phyloP scores from a whole-genome alignment of 2,329 filamentous ascomycete genomes.

The Aspergillus candidus region DNA sequence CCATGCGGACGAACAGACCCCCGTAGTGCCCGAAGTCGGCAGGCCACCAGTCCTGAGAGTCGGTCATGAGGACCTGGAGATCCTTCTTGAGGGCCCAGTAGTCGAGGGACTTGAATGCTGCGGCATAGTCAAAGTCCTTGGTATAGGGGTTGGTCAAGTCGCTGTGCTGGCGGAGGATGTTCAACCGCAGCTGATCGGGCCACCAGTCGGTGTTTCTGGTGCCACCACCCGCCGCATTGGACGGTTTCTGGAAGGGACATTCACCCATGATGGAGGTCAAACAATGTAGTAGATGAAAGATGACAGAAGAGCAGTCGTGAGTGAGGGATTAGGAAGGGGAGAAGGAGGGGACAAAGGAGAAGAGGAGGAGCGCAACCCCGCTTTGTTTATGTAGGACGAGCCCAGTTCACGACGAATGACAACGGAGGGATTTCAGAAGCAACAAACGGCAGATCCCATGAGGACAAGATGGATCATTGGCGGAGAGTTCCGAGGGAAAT shows the following conservation, averaged over 20 bases:
- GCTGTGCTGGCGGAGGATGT: slow-evolving; percentile 68
- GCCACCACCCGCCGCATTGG: slow-evolving; percentile 52
- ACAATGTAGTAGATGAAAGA: too few relatives aligned
- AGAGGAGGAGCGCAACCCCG: too few relatives aligned
- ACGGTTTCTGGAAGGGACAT: slow-evolving; percentile 23
- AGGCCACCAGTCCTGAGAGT: slow-evolving; percentile 76
- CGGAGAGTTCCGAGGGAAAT: too few relatives aligned
- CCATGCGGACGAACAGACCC: slow-evolving; percentile 72
- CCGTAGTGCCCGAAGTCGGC: slow-evolving; percentile 78
- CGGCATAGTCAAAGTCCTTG: slow-evolving; percentile 64
- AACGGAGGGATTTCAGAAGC: too few relatives aligned
- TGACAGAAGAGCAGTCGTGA: too few relatives aligned
- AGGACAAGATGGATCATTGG: too few relatives aligned
- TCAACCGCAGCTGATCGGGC: slow-evolving; percentile 61
- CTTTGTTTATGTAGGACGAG: too few relatives aligned
- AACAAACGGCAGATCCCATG: too few relatives aligned
- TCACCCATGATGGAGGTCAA: slow-evolving; percentile 16
- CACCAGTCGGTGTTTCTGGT: slow-evolving; percentile 68
- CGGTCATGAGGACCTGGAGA: slow-evolving; percentile 63
- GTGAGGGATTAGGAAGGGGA: too few relatives aligned
- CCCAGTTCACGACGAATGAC: too few relatives aligned
- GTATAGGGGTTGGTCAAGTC: slow-evolving; percentile 57
- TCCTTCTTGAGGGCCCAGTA: slow-evolving; percentile 70
- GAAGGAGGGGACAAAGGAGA: too few relatives aligned
- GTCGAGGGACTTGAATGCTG: slow-evolving; percentile 66